Evolutionary conservation across 1,284 basidiomycete species (phyloP), one percentile per base, ranked within the genome.

Genomic region (Cutaneotrichosporon cyanovorans): DNA sequence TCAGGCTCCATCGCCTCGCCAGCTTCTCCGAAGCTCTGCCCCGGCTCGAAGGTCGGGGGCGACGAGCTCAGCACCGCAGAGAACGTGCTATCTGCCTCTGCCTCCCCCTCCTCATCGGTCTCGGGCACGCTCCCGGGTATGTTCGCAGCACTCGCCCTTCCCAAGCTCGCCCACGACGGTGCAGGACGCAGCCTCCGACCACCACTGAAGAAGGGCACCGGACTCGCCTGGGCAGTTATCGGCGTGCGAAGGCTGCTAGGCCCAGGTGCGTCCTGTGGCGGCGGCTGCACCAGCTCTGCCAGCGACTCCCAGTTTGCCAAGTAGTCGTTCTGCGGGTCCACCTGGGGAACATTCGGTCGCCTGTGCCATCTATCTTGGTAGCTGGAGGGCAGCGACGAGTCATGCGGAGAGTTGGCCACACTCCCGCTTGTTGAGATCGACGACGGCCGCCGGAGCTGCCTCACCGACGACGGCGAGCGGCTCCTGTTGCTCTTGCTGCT

Each of bases 281-380:
- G 5, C 37, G 49, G 15, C 4, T 45, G 51, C 2, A 59, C 49
- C 18, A 67, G 50, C 19, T 65, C 63, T 10, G 58, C 55, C 9
- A 67, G 55, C 1, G 55, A 46, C 37, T 59, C 54, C 65, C 65
- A 67, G 42, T 65, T 64, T 20, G 59, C 58, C n/a, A 60, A 45
- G 21, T 53, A 51, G 48, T 54, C 52, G 40, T 34, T 43, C 42
- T 54, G 48, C 2, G 42, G 48, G 0, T 37, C 31, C 2, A 53
- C 47, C 55, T 45, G 48, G 62, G 14, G 54, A 44, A 5, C 34
- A 20, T 8, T 54, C 57, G 12, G 33, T 42, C 18, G 22, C 42
- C 10, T 25, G 30, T 0, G 40, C 42, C 21, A 19, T 28, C 25
- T 7, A 7, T 28, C 25, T 12, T 28, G 25, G 25, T 28, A 28